Base-by-base conservation (phyloP, 306 rosid genomes). In the Chamaecrista fasciculata region DNA sequence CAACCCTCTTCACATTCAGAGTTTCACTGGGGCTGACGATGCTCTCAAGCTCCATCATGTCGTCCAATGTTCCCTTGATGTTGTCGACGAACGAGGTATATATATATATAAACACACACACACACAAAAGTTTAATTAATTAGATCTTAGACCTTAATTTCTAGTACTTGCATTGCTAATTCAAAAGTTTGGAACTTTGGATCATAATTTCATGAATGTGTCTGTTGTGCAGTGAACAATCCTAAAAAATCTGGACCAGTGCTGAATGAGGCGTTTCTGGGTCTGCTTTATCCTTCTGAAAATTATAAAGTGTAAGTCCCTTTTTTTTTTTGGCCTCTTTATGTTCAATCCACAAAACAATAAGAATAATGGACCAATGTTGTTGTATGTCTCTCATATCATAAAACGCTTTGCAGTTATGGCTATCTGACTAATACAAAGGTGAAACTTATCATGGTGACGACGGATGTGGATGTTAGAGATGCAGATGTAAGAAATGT, bases 11-110 rank as follows among this genome's bases (percentile, higher is more conserved):
- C 89, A 84, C 82, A 86, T 89, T 5, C 98, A 92, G 75, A 86
- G 98, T 88, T 92, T 92, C 88, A 87, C 96, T 21, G 96, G 90
- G 25, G 96, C 96, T 19, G 95, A 87, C 71, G 98, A 92, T 75
- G 96, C 96, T 72, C 92, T 92, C 85, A 89, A 92, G 85, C 96
- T 89, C 42, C 96, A 90, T 56, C 98, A 89, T 75, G 88, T 92
- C 72, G 96, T 92, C 4, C 98, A 92, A 67, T 87, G 98, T 74
- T 92, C 96, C 42, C 91, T 92, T 36, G 98, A 92, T 72, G 98
- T 92, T 19, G 85, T 92, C 25, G 98, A 87, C 48, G 96, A 92
- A 80, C 85, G 95, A 86, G 98, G 98, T 92, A 33, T 28, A 4
- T 28, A n/a, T n/a, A n/a, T n/a, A n/a, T n/a, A n/a, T n/a, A n/a